These are phyloP conservation scores for Colletotrichum agaves DNA, from an alignment of 2,329 filamentous ascomycete genomes.

Conservation along the genomic window DNA sequence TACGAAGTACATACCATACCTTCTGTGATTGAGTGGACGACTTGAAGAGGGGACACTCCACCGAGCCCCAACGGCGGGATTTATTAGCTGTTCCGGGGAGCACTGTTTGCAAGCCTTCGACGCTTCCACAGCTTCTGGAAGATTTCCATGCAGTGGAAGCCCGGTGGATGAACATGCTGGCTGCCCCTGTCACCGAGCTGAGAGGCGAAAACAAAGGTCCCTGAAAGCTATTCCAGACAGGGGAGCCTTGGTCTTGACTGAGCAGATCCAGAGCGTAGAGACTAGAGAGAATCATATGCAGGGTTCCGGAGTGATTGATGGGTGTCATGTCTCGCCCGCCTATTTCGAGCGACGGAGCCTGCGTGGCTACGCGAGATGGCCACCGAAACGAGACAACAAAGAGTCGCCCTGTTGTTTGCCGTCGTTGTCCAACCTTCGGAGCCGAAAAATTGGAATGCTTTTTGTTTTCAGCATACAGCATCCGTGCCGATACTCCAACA, in stretches of 20 bases:
- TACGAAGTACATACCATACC: slow-evolving; percentile 15
- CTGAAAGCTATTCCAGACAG: slow-evolving; percentile 10
- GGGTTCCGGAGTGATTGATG: slow-evolving; percentile 27
- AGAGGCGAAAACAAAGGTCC: slow-evolving; percentile 29
- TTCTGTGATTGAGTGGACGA: not conserved
- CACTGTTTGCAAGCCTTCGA: slow-evolving; percentile 23
- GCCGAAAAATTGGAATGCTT: slow-evolving; percentile 2
- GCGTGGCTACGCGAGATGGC: slow-evolving; percentile 27
- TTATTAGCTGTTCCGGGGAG: slow-evolving; percentile 16
- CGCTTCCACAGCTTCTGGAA: slow-evolving; percentile 37
- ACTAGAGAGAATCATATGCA: slow-evolving; percentile 10
- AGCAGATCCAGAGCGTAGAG: not conserved
- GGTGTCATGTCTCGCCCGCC: slow-evolving; percentile 25
- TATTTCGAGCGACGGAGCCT: slow-evolving; percentile 21
- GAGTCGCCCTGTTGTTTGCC: slow-evolving; percentile 5
- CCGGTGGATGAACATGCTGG: slow-evolving; percentile 22
- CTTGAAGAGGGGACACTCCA: not conserved
- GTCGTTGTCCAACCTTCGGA: not conserved
- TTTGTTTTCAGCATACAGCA: not conserved
- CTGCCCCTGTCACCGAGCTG: slow-evolving; percentile 18
- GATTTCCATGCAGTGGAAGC: slow-evolving; percentile 25
- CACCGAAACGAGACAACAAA: slow-evolving; percentile 26
- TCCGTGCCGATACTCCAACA: no score
- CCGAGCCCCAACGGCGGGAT: slow-evolving; percentile 10
- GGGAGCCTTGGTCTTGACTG: slow-evolving; percentile 19